Evolutionary conservation across 192 early-diverging fungal genomes (phyloP), one percentile per base, ranked within the genome.

Genomic region (Backusella parvicylindrica): DNA sequence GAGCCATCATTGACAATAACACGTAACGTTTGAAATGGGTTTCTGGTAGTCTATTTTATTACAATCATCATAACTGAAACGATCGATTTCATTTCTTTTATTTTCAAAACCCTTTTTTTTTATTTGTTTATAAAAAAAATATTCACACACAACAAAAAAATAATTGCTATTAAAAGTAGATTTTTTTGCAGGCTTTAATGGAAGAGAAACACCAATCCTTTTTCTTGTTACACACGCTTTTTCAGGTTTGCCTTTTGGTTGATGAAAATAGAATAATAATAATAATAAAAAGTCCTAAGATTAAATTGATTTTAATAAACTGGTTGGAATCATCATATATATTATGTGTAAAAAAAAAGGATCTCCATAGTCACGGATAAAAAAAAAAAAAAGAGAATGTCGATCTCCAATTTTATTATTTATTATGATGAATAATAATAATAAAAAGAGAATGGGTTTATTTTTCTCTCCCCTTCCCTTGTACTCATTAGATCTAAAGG

Each of bases 271-370:
- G 18, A 47, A 47, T 47, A 47, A n/a, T 47, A 47, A 47, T 18
- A n/a, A n/a, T n/a, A n/a, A n/a, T n/a, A n/a, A 47, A 47, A 47
- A n/a, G 16, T 6, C 43, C 16, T 60, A 60, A 60, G 28, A 60
- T 60, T 28, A 60, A 60, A 60, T 28, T 60, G 53, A 47, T 47
- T 60, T 60, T 60, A 60, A 60, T 60, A 60, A 60, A 60, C 23
- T 60, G 53, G 53, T 26, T 60, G 53, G 13, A 60, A 60, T 60
- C 23, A 11, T 11, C 8, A 56, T 12, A 23, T 23, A 26, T 35
- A 35, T 47, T 47, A 15, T 47, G 43, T 47, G 43, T 47, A 47
- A 47, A 47, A 35, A 3, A 35, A 3, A 35, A 47, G 1, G 18
- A 47, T 47, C 43, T 47, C 6, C 15, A 47, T n/a, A 47, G n/a